Evolutionary conservation across 352 stramenopile species (phyloP).

Genomic region (Bremia lactucae): DNA sequence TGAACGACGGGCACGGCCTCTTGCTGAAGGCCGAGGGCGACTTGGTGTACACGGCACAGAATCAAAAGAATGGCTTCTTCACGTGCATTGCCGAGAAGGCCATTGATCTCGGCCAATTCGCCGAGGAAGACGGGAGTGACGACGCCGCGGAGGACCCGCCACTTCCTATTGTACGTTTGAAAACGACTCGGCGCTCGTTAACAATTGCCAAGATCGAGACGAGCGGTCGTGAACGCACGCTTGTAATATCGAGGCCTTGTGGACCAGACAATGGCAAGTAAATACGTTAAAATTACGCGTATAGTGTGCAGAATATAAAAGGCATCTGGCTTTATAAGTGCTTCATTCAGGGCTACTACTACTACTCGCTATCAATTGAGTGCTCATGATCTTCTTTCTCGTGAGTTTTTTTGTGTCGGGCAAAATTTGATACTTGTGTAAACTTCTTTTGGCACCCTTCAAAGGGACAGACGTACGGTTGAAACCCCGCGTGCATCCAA

Average conservation of each 20-base stretch:
- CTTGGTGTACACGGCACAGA: slow-evolving; percentile 32
- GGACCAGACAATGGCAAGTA: slow-evolving; percentile 15
- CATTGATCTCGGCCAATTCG: slow-evolving; percentile 35
- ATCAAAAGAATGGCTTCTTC: slow-evolving; percentile 66
- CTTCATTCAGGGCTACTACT: background rate
- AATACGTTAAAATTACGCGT: background rate
- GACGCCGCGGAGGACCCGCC: slow-evolving; percentile 18
- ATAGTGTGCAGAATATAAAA: slow-evolving; percentile 10
- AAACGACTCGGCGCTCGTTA: slow-evolving; percentile 43
- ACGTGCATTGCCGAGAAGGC: slow-evolving; percentile 58
- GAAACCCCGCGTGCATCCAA: slow-evolving; percentile 85
- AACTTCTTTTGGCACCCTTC: slow-evolving; percentile 86
- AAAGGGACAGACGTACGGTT: slow-evolving; percentile 87
- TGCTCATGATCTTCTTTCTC: slow-evolving; percentile 62
- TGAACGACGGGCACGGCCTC: slow-evolving; percentile 69
- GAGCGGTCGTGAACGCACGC: slow-evolving; percentile 32
- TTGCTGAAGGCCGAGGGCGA: slow-evolving; percentile 57
- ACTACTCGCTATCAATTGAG: slow-evolving; percentile 42
- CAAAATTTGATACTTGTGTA: slow-evolving; percentile 82
- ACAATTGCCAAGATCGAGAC: slow-evolving; percentile 45
- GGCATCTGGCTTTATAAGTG: background rate
- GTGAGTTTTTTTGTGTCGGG: slow-evolving; percentile 81
- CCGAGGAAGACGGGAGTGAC: slow-evolving; percentile 19
- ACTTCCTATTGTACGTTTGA: slow-evolving; percentile 39
- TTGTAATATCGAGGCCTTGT: slow-evolving; percentile 49